Base-by-base conservation (phyloP, 2,329 filamentous ascomycete genomes). In the Stagonosporopsis chrysanthemi region DNA sequence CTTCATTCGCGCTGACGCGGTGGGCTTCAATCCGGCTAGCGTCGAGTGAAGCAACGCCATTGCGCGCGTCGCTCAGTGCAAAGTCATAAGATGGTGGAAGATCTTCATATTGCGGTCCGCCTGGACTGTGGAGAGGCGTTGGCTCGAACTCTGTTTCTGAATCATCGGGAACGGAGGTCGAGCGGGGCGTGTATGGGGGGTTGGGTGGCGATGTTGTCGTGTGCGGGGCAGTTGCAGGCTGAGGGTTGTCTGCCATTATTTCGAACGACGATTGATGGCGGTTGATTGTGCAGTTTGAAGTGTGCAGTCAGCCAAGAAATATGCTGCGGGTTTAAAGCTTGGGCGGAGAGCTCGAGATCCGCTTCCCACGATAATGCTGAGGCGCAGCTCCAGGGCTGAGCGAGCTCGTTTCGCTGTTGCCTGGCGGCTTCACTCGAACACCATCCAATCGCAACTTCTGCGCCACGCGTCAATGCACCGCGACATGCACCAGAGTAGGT, bases 41-140 rank as follows among this genome's bases (percentile, higher is more conserved):
- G 40, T 70, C 65, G 12, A 71, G 46, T 1, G 71, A 62, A 11
- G 66, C 49, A n/a, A 65, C 51, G 15, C 69, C 70, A 38, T 66
- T 65, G 41, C 66, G 65, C 26, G 68, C 66, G 50, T 75, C 68
- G 26, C 64, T 60, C 3, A 72, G 69, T 6, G 74, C 75, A 54
- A 77, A 69, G 40, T 75, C 72, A 48, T 77, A 77, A 0, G 73
- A 71, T 1, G 75, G 75, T 19, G 74, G 75, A 3, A 76, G 59
- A 47, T 77, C 75, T 45, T 75, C 71, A 45, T 75, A 75, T 14
- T 67, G 70, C 1, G 72, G 71, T 11, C 74, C 73, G 22, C 61
- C 61, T 6, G 71, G 71, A 44, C 71, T 74, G 23, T 70, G 64
- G 3, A 65, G 23, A 19, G 73, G 73, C 1, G 73, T 75, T 4